These are phyloP conservation scores for Tremellales sp. DNA, from an alignment of 1,284 basidiomycete genomes.

Conservation along the genomic window DNA sequence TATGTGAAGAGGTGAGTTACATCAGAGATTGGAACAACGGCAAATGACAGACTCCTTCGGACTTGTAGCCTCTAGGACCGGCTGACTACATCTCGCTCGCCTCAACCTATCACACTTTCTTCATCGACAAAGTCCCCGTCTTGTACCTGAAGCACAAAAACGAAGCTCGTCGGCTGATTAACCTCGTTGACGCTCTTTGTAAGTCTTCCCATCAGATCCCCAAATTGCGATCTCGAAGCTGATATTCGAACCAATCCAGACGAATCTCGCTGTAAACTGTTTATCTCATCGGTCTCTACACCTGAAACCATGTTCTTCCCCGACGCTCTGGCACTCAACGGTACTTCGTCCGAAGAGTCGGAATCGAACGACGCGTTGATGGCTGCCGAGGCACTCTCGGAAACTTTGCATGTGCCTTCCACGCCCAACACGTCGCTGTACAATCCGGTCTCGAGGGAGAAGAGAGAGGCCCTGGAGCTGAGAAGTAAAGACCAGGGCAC, in stretches of 20 bases:
- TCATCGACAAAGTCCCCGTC: constrained; percentile 60
- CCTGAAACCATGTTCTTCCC: constrained; percentile 62
- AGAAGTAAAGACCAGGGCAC: constrained; percentile 37
- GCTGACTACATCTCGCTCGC: constrained; percentile 68
- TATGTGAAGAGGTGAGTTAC: constrained; percentile 57
- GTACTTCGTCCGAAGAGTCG: constrained; percentile 15
- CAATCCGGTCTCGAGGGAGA: constrained; percentile 34
- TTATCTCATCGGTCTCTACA: constrained; percentile 52
- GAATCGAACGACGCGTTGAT: constrained; percentile 52
- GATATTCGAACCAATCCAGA: constrained; percentile 20
- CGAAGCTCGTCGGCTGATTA: constrained; percentile 66
- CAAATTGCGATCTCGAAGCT: background rate
- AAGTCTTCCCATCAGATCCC: constrained; percentile 28
- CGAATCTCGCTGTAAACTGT: constrained; percentile 48
- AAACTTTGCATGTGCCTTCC: constrained; percentile 56
- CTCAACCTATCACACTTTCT: constrained; percentile 58
- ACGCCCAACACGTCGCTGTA: constrained; percentile 63
- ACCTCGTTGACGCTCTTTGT: constrained; percentile 65
- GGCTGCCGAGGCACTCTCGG: constrained; percentile 60
- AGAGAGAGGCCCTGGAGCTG: constrained; percentile 21
- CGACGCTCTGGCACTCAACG: constrained; percentile 46
- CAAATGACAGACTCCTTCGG: background rate
- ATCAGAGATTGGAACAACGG: background rate
- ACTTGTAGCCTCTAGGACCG: constrained; percentile 57
- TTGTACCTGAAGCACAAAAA: constrained; percentile 60